Base-by-base conservation (phyloP, 2,329 filamentous ascomycete genomes). In the Elsinoe ampelina region DNA sequence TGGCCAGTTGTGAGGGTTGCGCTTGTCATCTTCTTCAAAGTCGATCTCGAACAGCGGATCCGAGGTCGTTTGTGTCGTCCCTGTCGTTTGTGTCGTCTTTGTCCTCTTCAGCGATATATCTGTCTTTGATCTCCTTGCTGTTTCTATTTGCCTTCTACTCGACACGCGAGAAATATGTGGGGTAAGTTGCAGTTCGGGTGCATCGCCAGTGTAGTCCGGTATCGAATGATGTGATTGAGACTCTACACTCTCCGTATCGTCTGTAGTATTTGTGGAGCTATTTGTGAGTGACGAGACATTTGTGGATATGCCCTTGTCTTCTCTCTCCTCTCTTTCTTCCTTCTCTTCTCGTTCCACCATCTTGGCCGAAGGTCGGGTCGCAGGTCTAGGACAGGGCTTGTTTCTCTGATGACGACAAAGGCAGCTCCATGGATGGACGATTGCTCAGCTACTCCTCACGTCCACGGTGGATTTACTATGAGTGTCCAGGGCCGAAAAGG, bases 11-110 rank as follows among this genome's bases (percentile, higher is more conserved):
- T 78, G 76, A 0, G 87, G 86, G 64, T 89, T 84, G 11, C 78
- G 76, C 2, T 75, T 73, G 63, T 86, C 84, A 58, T 79, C 72
- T 1, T 80, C 80, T 13, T 80, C 79, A 67, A 88, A 90, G 64
- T 86, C 83, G 55, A 92, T 78, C 70, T 93, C 88, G 64, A 83
- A 92, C 26, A 82, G 80, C 3, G 81, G 77, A 57, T 77, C 73
- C 6, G 65, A 64, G 5, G 69, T 72, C 54, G 70, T 62, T 2
- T 41, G 41, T 32, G 22, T 56, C 7, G 54, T 54, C 3, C 30
- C 50, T 15, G 57, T 50, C 12, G 57, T 58, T n/a, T 47, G 47
- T 20, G 57, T 50, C 7, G 57, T 58, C 20, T 39, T 42, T 35
- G 41, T 58, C 41, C 57, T 34, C 26, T 54, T 58, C 32, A 58